Percentiles rank a stretch among this genome's conserved stretches.
These are phyloP conservation scores for Phalaenopsis equestris DNA, from an alignment of 106 monocot species.

Conservation along the genomic window DNA sequence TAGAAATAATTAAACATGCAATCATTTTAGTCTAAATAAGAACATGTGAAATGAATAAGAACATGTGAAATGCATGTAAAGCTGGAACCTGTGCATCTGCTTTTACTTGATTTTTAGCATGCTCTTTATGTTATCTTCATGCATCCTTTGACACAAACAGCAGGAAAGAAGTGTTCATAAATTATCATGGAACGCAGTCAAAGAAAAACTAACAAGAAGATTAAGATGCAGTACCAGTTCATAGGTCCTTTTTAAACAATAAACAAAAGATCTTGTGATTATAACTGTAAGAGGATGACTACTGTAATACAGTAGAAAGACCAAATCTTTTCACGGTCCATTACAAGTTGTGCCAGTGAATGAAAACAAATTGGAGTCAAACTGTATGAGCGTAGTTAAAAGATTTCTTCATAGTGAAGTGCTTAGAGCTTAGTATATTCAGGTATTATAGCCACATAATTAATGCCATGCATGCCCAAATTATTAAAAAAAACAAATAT, in stretches of 20 bases:
- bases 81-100: background rate
- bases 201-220: background rate
- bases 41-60: too few relatives aligned
- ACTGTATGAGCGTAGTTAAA: background rate
- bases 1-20: background rate
- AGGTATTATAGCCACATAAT: background rate
- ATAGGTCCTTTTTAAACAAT: background rate
- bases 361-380: background rate
- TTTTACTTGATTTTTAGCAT: background rate
- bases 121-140: background rate
- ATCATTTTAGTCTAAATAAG: background rate
- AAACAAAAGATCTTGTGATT: background rate
- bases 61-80: background rate
- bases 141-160: background rate
- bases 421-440: background rate
- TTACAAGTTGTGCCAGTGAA: background rate
- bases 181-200: background rate
- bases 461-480: too few relatives aligned
- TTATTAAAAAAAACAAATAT: too few relatives aligned
- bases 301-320: background rate
- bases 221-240: background rate
- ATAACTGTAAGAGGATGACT: background rate
- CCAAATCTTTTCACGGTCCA: background rate
- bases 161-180: background rate
- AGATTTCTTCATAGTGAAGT: background rate